Conservation (phyloP, 331 rosid species). For the Pyrus hybrid region DNA sequence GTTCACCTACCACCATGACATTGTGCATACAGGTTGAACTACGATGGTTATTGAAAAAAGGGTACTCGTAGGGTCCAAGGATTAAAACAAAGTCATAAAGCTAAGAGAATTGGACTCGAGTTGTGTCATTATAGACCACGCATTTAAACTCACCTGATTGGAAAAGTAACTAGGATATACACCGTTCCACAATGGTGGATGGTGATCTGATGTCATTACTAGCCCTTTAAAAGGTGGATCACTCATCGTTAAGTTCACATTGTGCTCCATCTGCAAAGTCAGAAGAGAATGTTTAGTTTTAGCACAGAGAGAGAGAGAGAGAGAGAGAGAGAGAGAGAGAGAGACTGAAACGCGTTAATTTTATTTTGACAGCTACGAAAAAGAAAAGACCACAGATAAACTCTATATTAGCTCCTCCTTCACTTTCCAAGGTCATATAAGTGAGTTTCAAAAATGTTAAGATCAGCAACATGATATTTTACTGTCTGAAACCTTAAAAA, state of each 20-base stretch:
- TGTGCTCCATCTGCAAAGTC: constrained; percentile 57
- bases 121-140: background rate
- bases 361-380: background rate
- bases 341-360: background rate
- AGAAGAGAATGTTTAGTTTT: constrained; percentile 9
- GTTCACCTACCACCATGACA: background rate
- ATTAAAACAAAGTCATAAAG: background rate
- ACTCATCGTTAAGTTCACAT: constrained; percentile 30
- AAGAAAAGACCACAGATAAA: background rate
- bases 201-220: constrained; percentile 44
- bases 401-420: background rate
- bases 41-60: background rate
- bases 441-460: background rate
- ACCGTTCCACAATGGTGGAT: constrained; percentile 57
- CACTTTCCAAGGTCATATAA: background rate
- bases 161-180: constrained; percentile 55
- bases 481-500: background rate
- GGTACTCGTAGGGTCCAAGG: background rate
- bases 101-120: background rate
- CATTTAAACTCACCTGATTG: constrained; percentile 47
- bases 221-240: constrained; percentile 56
- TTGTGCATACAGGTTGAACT: background rate
- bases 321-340: background rate
- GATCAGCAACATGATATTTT: background rate
- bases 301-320: background rate